Evolutionary conservation across 192 early-diverging fungal genomes (phyloP).

Genomic region (Coemansia sp.): DNA sequence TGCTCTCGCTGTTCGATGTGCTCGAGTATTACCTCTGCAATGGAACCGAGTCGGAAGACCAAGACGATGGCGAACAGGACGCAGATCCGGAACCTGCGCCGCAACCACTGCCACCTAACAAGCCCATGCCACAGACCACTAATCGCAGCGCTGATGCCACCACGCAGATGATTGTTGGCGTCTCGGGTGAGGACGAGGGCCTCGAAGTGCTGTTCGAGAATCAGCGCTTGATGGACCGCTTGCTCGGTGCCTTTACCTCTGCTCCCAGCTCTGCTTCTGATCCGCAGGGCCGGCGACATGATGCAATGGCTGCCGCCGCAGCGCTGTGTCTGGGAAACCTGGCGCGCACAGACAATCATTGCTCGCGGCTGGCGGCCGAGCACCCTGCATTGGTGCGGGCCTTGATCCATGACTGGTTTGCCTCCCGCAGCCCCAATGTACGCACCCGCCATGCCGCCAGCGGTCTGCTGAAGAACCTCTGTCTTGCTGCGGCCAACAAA

Average conservation of each 20-base stretch:
- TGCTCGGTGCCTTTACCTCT: constrained; percentile 18
- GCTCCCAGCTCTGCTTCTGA: constrained; percentile 4
- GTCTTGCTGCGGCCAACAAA: constrained; percentile 51
- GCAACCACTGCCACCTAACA: constrained; percentile 22
- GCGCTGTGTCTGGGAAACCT: constrained; percentile 69
- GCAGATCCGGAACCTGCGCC: background rate
- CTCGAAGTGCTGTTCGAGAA: constrained; percentile 35
- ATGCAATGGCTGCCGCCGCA: constrained; percentile 47
- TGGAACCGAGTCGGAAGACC: background rate
- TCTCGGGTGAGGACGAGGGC: constrained; percentile 44
- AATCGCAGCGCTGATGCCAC: constrained; percentile 36
- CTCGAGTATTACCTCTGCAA: constrained; percentile 23
- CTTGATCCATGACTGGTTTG: constrained; percentile 57
- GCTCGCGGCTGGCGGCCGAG: constrained; percentile 60
- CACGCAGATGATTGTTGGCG: constrained; percentile 35
- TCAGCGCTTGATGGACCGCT: constrained; percentile 11
- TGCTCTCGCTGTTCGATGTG: constrained; percentile 30
- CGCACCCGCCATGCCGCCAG: constrained; percentile 60
- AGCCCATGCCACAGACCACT: constrained; percentile 19
- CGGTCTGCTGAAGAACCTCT: constrained; percentile 68
- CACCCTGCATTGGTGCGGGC: constrained; percentile 52
- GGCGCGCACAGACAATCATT: constrained; percentile 68
- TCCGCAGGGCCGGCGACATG: constrained; percentile 2
- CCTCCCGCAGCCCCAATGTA: constrained; percentile 43
- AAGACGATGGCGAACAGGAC: constrained; percentile 5